A percentile compares a stretch with the other conserved stretches of the same genome.
phyloP scores from a whole-genome alignment of 208 protist species.

The Trypanosoma rangeli region DNA sequence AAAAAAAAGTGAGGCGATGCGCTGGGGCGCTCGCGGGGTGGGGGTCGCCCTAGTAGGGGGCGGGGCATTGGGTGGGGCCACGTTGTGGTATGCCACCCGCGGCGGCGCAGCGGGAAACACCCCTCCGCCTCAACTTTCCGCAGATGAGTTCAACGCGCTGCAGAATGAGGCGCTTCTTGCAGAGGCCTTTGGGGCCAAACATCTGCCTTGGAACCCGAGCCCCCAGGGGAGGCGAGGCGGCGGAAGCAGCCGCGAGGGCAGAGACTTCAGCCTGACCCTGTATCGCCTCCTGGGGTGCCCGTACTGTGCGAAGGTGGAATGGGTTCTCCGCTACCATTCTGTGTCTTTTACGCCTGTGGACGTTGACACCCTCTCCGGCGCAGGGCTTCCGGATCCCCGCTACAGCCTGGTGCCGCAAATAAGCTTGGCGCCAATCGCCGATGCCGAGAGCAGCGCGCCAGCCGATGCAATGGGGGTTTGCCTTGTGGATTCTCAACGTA shows the following conservation, averaged over 20 bases:
- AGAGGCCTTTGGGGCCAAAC: conserved; percentile 37
- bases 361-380: conserved; percentile 70
- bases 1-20: conserved; percentile 16
- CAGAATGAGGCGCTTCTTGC: conserved; percentile 47
- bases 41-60: conserved; percentile 1
- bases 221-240: background rate
- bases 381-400: conserved; percentile 54
- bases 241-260: conserved; percentile 17
- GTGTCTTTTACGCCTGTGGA: conserved; percentile 68
- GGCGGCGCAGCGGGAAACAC: background rate
- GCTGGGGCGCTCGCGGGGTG: conserved; percentile 9
- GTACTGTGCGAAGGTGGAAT: conserved; percentile 85
- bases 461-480: conserved; percentile 28
- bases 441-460: background rate
- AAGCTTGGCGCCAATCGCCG: conserved; percentile 33
- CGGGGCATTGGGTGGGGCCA: conserved; percentile 6
- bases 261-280: conserved; percentile 51
- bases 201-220: conserved; percentile 55
- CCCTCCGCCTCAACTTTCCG: conserved; percentile 31
- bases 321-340: conserved; percentile 58
- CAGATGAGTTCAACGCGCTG: conserved; percentile 67
- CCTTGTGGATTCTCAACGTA: conserved; percentile 67
- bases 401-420: conserved; percentile 82
- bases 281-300: conserved; percentile 83
- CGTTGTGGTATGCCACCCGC: conserved; percentile 10